A percentile compares a stretch with the other conserved stretches of the same genome.
phyloP scores from a whole-genome alignment of 768 basidiomycete species.

The Filobasidium wieringae region DNA sequence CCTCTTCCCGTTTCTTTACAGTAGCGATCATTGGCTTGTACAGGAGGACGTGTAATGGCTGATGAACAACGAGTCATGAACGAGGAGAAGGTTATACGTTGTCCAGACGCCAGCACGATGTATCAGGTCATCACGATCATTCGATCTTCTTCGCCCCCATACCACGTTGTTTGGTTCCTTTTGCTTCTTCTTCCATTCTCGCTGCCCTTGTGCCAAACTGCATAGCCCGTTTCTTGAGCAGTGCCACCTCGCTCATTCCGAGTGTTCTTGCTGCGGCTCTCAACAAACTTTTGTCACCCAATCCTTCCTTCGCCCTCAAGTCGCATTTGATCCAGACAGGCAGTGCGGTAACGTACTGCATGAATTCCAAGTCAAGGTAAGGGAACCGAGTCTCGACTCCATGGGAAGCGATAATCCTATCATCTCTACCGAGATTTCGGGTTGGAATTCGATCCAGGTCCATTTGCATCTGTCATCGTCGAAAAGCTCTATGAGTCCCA shows the following conservation, averaged over 20 bases:
- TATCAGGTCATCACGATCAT: not conserved
- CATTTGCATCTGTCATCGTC: slow-evolving; percentile 77
- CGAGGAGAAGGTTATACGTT: too few relatives aligned
- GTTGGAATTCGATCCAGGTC: slow-evolving; percentile 76
- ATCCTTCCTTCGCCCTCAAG: slow-evolving; percentile 56
- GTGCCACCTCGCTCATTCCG: slow-evolving; percentile 64
- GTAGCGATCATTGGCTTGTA: too few relatives aligned
- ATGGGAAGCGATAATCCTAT: slow-evolving; percentile 79
- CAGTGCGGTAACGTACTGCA: slow-evolving; percentile 60
- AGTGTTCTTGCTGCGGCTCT: slow-evolving; percentile 57
- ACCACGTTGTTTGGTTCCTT: slow-evolving; percentile 5
- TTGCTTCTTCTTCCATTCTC: slow-evolving; percentile 25
- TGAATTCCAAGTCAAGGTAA: slow-evolving; percentile 68
- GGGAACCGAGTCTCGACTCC: slow-evolving; percentile 89
- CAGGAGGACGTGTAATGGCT: too few relatives aligned
- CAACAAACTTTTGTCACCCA: slow-evolving; percentile 81
- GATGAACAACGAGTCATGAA: too few relatives aligned
- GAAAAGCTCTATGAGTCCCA: not conserved
- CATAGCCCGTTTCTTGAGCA: slow-evolving; percentile 83
- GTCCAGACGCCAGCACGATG: too few relatives aligned
- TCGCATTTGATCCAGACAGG: slow-evolving; percentile 77
- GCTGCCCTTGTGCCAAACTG: slow-evolving; percentile 52
- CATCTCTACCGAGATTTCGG: slow-evolving; percentile 86
- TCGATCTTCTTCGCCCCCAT: slow-evolving; percentile 8
- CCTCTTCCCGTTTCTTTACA: too few relatives aligned